Evolutionary conservation across 2,329 filamentous ascomycete species (phyloP), one percentile per base, ranked within the genome.

Genomic region (Penicillium crustosum): DNA sequence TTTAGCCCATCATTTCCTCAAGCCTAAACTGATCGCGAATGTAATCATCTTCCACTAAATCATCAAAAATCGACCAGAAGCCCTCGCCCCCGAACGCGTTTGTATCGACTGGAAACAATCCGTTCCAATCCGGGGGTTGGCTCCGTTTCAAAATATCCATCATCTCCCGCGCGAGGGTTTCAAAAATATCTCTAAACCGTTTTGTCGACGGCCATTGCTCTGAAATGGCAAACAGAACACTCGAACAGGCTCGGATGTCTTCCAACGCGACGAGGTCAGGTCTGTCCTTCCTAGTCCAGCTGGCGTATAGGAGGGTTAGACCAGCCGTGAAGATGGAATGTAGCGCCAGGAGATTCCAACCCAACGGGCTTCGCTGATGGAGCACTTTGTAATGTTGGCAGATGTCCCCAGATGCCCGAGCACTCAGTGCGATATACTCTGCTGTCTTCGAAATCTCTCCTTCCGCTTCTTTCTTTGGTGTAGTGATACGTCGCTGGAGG

Each of bases 351-450:
- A 35, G 29, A 23, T 48, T 48, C 45, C 45, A 48, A 5, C 45
- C 45, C 31, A 48, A 36, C 6, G 45, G 45, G 19, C 45, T 48
- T 36, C 45, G 45, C 9, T 48, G 45, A 17, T 48, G 45, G 5
- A 48, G 29, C 15, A 35, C 29, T 21, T 48, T 48, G 45, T 48
- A 48, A 48, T 48, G 45, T 23, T 48, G 45, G 31, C 45, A 48
- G 31, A 48, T 48, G 15, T 48, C 29, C 3, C 45, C 45, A 7
- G 45, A 21, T n/a, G 45, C 45, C 4, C 45, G 45, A 48, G 45
- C 45, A 48, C 45, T 48, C 31, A 48, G n/a, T 33, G 45, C 35
- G 8, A 48, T 19, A 48, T 48, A 35, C 13, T 48, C 27, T 23
- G 19, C 19, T 25, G 45, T 48, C 31, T 48, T 48, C 15, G 25